Evolutionary conservation across 805 yeast genomes (phyloP), one percentile per base, ranked within the genome.

Genomic region (Isabelozyma pseudorhagii): DNA sequence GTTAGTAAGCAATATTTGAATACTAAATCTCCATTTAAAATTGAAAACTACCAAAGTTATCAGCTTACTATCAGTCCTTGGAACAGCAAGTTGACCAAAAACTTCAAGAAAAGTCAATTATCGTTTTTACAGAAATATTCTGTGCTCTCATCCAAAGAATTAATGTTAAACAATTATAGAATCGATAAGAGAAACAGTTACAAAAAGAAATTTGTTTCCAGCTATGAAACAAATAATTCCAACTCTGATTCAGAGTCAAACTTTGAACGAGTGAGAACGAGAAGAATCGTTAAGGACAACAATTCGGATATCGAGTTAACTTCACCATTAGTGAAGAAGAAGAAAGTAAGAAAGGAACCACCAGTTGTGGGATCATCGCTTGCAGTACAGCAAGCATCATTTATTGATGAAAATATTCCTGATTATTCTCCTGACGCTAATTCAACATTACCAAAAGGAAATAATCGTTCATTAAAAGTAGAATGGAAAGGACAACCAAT

Each of bases 401-500:
- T 77, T 50, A 78, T 79, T 49, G 89, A 88, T 77, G 87, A 84
- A 62, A 71, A 82, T 27, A 71, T 92, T 49, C 91, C 91, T 38
- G 97, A 91, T 67, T 90, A 77, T 67, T 83, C 89, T n/a, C 97
- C 97, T 3, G 75, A 87, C 15, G 56, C 81, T 11, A 60, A 74
- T 2, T 46, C 50, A 3, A 75, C 87, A 1, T 73, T 92, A 53
- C 96, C 96, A 58, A 81, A 74, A 54, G 66, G 63, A 44, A 84
- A 83, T 60, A 72, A 79, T 49, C 84, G 86, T 70, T 83, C 89
- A 55, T 75, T 92, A 58, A 86, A 86, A 63, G 88, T 96, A 36
- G 98, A 93, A 67, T 93, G 99, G 99, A 93, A 92, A 72, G 99
- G 98, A 9, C 96, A 91, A 59, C 96, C 97, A 38, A 91, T 93